Evolutionary conservation across 2,329 filamentous ascomycete genomes (phyloP).

Genomic region (Sporothrix brasiliensis): DNA sequence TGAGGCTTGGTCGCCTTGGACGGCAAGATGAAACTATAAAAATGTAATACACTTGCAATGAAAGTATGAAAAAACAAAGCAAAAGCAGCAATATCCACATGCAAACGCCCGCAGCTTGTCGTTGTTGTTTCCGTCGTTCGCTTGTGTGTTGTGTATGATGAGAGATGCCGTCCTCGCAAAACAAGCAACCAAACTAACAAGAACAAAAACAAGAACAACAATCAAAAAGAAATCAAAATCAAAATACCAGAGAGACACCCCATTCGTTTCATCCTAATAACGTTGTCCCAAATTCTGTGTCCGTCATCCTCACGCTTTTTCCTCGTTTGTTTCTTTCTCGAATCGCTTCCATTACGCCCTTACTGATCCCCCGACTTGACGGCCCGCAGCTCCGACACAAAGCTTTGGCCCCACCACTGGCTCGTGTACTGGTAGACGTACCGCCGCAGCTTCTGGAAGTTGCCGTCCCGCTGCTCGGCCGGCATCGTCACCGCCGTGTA

Average conservation of each 20-base stretch:
- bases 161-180: slow-evolving; percentile 10
- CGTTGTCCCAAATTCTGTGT: background rate
- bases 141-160: slow-evolving; percentile 21
- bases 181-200: background rate
- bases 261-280: background rate
- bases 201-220: background rate
- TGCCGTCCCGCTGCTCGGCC: slow-evolving; percentile 79
- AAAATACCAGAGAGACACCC: slow-evolving; percentile 1
- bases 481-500: slow-evolving; percentile 97
- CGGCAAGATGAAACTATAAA: background rate
- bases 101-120: slow-evolving; percentile 24
- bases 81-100: background rate
- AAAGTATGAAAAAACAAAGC: background rate
- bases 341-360: background rate
- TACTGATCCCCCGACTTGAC: slow-evolving; percentile 30
- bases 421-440: slow-evolving; percentile 98
- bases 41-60: background rate
- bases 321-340: background rate
- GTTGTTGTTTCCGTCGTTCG: slow-evolving; percentile 21
- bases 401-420: slow-evolving; percentile 94
- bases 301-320: background rate
- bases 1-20: background rate
- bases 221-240: background rate
- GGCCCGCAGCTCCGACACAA: slow-evolving; percentile 73
- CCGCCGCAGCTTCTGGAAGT: slow-evolving; percentile 88